These are phyloP conservation scores for Blastobotrys attinorum DNA, from an alignment of 805 yeast genomes.

Conservation along the genomic window DNA sequence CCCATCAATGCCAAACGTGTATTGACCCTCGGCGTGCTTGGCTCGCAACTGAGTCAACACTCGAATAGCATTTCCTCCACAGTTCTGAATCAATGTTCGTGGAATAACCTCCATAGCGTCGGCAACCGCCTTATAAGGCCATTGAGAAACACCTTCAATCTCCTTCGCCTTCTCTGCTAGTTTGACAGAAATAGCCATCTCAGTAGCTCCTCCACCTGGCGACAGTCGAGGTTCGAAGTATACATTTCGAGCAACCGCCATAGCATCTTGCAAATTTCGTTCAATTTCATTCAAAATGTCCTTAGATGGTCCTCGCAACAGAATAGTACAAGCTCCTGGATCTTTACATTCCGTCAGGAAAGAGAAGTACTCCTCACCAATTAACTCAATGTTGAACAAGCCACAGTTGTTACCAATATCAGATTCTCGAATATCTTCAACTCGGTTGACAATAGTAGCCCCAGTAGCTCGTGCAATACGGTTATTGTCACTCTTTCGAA, in stretches of 20 bases:
- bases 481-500: constrained; percentile 90
- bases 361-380: constrained; percentile 96
- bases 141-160: constrained; percentile 91
- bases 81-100: constrained; percentile 91
- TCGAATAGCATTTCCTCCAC: constrained; percentile 95
- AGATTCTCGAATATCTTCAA: constrained; percentile 85
- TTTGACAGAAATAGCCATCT: constrained; percentile 91
- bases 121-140: constrained; percentile 98
- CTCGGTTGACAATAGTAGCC: constrained; percentile 91
- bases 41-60: constrained; percentile 87
- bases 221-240: constrained; percentile 88
- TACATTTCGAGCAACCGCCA: constrained; percentile 95
- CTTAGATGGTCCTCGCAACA: constrained; percentile 93
- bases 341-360: constrained; percentile 70
- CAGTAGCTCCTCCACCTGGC: constrained; percentile 99
- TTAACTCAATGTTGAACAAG: constrained; percentile 81
- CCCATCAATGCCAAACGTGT: constrained; percentile 90
- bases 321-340: constrained; percentile 89
- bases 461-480: constrained; percentile 96
- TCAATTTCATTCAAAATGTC: constrained; percentile 95
- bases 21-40: constrained; percentile 84
- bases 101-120: constrained; percentile 99
- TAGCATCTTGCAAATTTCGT: constrained; percentile 94
- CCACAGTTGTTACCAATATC: constrained; percentile 91
- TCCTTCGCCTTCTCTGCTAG: constrained; percentile 85